Evolutionary conservation across 2,329 filamentous ascomycete species (phyloP), one percentile per base, ranked within the genome.

Genomic region (Fusarium sp.): DNA sequence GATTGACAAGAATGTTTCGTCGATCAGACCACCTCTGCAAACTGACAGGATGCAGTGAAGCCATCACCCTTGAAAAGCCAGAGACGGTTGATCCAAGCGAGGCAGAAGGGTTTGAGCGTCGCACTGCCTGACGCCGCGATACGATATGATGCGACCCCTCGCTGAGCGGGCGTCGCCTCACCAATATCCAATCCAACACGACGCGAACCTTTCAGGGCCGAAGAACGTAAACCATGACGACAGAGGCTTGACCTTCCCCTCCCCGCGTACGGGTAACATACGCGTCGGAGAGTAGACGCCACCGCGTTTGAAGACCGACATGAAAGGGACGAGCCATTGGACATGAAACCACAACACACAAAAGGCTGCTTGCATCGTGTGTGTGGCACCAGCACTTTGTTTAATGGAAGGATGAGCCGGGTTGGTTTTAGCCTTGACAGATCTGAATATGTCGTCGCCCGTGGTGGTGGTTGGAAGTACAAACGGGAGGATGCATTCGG

Each of bases 51-150:
- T 56, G 61, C 61, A 40, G 47, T 63, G 60, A 36, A 36, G 45
- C 50, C 62, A 54, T 29, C 20, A 31, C n/a, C 52, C 47, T 57
- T 58, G 57, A 59, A 29, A 29, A 20, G 42, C 58, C 68, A 71
- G 61, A 74, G 67, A 74, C 45, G 42, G 71, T 56, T 52, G 33
- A 27, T 63, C 29, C 68, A 74, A 74, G 71, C 68, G 71, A 72
- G 59, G 52, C 31, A 22, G 45, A 27, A 58, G 50, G 33, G 20
- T 58, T 22, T 47, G 42, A 35, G n/a, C 11, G 71, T 74, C 45
- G 58, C 27, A 73, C 70, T 36, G 7, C 50, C 14, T 57, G 54
- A 52, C 63, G 22, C 36, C 29, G 40, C 66, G 66, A 67, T 35
- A 58, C 54, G 58, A 61, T 42, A 20, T n/a, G n/a, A 42, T 36